Conservation (phyloP, 257 asterid species). For the Ilex asprella region DNA sequence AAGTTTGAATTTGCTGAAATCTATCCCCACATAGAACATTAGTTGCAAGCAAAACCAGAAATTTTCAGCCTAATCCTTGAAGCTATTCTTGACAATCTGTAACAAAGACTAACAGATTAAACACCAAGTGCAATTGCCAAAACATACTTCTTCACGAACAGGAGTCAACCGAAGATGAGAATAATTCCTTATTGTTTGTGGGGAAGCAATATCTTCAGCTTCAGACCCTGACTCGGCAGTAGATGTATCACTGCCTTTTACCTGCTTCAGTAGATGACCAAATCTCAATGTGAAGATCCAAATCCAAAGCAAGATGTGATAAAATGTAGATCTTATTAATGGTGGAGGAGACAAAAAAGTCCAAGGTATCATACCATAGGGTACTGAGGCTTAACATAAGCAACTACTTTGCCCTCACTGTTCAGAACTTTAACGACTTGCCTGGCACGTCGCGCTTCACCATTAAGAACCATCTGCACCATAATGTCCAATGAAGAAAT, state of each 20-base stretch:
- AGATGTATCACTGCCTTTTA: conserved; percentile 66
- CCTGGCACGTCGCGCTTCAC: conserved; percentile 4
- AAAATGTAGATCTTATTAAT: background rate
- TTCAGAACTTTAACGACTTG: background rate
- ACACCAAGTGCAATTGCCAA: background rate
- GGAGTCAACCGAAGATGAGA: conserved; percentile 67
- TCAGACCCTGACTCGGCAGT: conserved; percentile 81
- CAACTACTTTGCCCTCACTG: background rate
- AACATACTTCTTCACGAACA: conserved; percentile 62
- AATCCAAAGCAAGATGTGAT: background rate
- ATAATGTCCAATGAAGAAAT: too few relatives aligned
- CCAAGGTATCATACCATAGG: background rate
- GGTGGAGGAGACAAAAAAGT: background rate
- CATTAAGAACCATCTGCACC: conserved; percentile 8
- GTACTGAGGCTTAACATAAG: background rate
- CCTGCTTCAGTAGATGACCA: conserved; percentile 25
- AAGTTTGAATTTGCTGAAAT: too few relatives aligned
- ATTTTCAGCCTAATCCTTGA: background rate
- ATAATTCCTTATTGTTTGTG: conserved; percentile 45
- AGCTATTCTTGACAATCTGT: background rate
- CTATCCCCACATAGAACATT: too few relatives aligned
- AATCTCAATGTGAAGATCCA: conserved; percentile 5
- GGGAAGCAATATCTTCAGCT: conserved; percentile 76
- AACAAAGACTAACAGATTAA: background rate
- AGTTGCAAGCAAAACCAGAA: background rate